Evolutionary conservation across 2,329 filamentous ascomycete species (phyloP).

Genomic region (Pseudogymnoascus destructans): DNA sequence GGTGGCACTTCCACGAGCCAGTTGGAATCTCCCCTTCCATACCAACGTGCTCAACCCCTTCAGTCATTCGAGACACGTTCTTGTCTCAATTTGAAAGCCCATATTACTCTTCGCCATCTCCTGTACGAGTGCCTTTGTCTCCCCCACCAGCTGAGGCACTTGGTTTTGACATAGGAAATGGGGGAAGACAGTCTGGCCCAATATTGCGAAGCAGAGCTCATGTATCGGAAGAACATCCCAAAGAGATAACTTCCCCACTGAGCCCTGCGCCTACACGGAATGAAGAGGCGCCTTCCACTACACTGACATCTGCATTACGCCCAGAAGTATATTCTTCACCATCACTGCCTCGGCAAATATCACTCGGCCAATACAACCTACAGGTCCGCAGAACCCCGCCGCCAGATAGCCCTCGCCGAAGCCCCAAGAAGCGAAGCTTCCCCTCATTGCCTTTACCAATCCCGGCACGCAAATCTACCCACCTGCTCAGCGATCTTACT

Average conservation of each 20-base stretch:
- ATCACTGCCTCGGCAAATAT: background rate
- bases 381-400: background rate
- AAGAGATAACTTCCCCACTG: background rate
- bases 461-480: background rate
- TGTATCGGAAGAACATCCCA: background rate
- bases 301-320: background rate
- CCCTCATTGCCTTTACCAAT: background rate
- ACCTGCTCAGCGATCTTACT: background rate
- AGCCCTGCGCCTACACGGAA: background rate
- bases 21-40: constrained; percentile 5
- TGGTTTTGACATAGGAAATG: background rate
- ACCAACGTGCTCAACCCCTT: background rate
- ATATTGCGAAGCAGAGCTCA: background rate
- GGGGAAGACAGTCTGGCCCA: background rate
- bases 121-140: background rate
- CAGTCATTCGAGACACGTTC: background rate
- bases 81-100: background rate
- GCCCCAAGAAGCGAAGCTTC: background rate
- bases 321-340: background rate
- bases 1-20: constrained; percentile 1
- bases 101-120: background rate
- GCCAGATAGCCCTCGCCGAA: background rate
- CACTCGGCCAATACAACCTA: background rate
- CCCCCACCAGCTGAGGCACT: background rate
- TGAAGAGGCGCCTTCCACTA: constrained; percentile 1